Percentiles rank a stretch among this genome's conserved stretches.
phyloP scores from a whole-genome alignment of 106 monocot species.

The Phalaenopsis equestris region DNA sequence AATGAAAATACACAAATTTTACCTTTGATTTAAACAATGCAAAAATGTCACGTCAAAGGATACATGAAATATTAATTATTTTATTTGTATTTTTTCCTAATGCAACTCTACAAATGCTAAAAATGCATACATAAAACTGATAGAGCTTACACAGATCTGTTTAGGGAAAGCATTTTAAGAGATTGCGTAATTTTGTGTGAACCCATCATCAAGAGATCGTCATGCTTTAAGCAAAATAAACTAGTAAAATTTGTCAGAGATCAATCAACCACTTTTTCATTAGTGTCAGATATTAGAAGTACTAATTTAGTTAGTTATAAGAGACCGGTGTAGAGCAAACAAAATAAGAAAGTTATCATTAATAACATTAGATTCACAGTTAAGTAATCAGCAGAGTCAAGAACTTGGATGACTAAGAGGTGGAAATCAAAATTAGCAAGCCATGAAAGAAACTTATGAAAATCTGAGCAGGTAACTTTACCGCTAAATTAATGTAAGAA shows the following conservation, averaged over 20 bases:
- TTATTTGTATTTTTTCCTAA: neutral
- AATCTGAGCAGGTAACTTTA: neutral
- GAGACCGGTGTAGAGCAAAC: neutral
- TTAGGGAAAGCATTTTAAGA: neutral
- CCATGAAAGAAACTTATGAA: neutral
- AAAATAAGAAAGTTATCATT: neutral
- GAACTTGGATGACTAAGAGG: neutral
- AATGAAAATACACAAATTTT: neutral
- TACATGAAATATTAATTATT: too few relatives aligned
- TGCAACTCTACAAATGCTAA: neutral
- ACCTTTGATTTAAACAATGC: neutral
- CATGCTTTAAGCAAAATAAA: neutral
- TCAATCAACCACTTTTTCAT: neutral
- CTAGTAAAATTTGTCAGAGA: neutral
- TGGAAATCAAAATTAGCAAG: neutral
- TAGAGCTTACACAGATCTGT: neutral
- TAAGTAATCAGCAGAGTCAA: neutral
- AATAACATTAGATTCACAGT: neutral
- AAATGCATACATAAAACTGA: neutral
- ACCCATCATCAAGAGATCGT: neutral
- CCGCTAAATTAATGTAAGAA: neutral
- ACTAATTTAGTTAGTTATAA: neutral
- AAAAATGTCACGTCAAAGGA: neutral
- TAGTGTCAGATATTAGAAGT: neutral
- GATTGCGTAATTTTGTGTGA: neutral